Base-by-base conservation (phyloP, 805 yeast genomes). In the Lipomyces spencermartinsiae region DNA sequence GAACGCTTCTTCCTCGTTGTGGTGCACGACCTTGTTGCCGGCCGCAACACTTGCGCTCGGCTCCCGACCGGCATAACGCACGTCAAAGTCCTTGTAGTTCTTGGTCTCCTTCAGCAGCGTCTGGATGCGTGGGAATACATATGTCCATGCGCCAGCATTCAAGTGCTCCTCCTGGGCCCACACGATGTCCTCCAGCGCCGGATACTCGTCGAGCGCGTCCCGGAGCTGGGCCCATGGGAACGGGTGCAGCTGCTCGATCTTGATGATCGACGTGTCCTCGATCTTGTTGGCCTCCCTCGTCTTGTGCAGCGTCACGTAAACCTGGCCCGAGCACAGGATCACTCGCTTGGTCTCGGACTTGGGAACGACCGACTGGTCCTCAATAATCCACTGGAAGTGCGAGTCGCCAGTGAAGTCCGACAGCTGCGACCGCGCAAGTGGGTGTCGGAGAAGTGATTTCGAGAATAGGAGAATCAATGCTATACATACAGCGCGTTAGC, bases 131-230 rank as follows among this genome's bases (percentile, higher is more conserved):
- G 98, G 99, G 69, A 85, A 83, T 65, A 85, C 94, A 77, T 78
- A 92, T 31, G 89, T 77, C 90, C 90, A 93, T 58, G 91, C 83
- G 81, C 99, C 99, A 89, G 94, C 94, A 84, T 95, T 95, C 82
- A 95, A 85, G 76, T 98, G 98, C 85, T 95, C 99, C 83, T 95
- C 99, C 84, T 95, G 99, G 82, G 96, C 90, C 94, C 93, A 95
- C 59, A 93, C 96, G 74, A 95, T 83, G 79, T 95, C 99, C 80
- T 90, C 89, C 71, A 89, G 79, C 79, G 87, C 88, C 76, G 96
- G 92, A 84, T 90, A 95, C 59, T 87, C 79, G 81, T 90, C 84
- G 75, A 95, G 82, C 34, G 92, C 83, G 74, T 94, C 98, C 78
- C 92, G 89, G 76, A 95, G 82, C 83, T 92, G 97, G 65, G 95